These are phyloP conservation scores for Kokia cookei DNA, from an alignment of 441 rosid species.

Conservation along the genomic window DNA sequence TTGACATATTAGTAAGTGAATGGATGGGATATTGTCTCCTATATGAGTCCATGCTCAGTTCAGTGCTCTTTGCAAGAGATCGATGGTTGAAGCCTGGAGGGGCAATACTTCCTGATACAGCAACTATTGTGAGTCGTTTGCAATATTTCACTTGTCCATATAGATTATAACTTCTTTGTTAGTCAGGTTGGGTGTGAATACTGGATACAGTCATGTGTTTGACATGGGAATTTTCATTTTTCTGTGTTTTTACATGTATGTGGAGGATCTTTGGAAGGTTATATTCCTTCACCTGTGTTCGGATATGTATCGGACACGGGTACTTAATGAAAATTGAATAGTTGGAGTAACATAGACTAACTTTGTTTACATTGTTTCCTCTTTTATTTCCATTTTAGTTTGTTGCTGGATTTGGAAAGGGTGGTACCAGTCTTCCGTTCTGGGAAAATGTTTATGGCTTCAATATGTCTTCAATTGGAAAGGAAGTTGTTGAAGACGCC, in stretches of 20 bases:
- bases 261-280: background rate
- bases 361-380: background rate
- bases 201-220: background rate
- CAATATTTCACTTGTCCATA: background rate
- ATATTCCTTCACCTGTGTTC: background rate
- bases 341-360: background rate
- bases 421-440: slow-evolving; percentile 80
- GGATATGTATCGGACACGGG: background rate
- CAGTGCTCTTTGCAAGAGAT: slow-evolving; percentile 91
- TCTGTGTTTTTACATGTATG: background rate
- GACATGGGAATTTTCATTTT: background rate
- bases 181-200: background rate
- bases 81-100: slow-evolving; percentile 97
- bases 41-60: slow-evolving; percentile 88
- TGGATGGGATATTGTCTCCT: slow-evolving; percentile 99
- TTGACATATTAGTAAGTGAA: slow-evolving; percentile 83
- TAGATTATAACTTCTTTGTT: background rate
- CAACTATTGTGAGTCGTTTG: slow-evolving; percentile 62
- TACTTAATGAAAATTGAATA: background rate
- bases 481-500: slow-evolving; percentile 69
- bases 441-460: slow-evolving; percentile 94
- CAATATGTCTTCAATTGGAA: slow-evolving; percentile 78
- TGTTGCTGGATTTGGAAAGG: slow-evolving; percentile 91
- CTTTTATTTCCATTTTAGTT: slow-evolving; percentile 29
- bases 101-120: slow-evolving; percentile 93